Evolutionary conservation across 2,329 filamentous ascomycete genomes (phyloP).

Genomic region (Exophiala oligosperma): DNA sequence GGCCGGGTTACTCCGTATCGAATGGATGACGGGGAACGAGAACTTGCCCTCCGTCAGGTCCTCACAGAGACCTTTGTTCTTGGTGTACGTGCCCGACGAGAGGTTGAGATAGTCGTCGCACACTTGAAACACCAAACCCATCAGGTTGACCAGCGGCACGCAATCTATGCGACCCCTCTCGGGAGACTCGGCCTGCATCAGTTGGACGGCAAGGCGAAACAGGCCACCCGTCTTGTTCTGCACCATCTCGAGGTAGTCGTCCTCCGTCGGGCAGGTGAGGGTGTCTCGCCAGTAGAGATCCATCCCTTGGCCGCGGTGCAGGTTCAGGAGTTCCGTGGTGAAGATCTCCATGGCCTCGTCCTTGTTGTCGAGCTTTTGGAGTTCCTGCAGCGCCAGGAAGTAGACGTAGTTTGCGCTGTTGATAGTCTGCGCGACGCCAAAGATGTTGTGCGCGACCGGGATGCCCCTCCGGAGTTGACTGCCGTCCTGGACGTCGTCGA

Average conservation of each 20-base stretch:
- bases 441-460: constrained; percentile 52
- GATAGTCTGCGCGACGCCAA: constrained; percentile 52
- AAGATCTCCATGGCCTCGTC: constrained; percentile 44
- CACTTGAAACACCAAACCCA: constrained; percentile 49
- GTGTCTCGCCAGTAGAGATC: constrained; percentile 52
- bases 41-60: constrained; percentile 97
- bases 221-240: constrained; percentile 51
- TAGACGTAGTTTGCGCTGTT: constrained; percentile 54
- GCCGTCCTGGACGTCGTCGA: constrained; percentile 53
- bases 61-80: constrained; percentile 92
- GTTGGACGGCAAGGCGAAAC: constrained; percentile 46
- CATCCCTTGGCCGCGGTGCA: constrained; percentile 50
- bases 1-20: constrained; percentile 61
- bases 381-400: constrained; percentile 45
- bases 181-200: constrained; percentile 45
- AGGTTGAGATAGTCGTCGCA: constrained; percentile 86
- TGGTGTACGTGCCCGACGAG: constrained; percentile 66
- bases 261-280: constrained; percentile 46
- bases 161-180: constrained; percentile 37
- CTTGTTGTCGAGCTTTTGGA: constrained; percentile 42
- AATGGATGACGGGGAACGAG: constrained; percentile 92
- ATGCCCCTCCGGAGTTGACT: constrained; percentile 50
- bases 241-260: constrained; percentile 52
- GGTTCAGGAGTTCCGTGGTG: constrained; percentile 46
- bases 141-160: constrained; percentile 66